Evolutionary conservation across 1,284 basidiomycete species (phyloP), one percentile per base, ranked within the genome.

Genomic region (Fistulinella cinereoalba): DNA sequence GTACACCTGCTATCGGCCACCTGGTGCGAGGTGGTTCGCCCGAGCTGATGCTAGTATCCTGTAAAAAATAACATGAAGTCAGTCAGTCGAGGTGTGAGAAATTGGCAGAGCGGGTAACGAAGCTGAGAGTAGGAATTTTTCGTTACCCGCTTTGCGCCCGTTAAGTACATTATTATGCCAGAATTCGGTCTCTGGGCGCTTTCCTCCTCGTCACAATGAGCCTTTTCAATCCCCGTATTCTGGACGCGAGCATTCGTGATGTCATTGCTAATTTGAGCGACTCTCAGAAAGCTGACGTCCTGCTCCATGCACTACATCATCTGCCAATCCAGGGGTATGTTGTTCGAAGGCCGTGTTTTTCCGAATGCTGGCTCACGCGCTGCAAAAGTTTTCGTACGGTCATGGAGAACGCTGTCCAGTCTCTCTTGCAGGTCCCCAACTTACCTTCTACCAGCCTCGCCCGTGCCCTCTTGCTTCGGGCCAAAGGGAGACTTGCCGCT

Each of bases 151-250:
- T 44, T n/a, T 46, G 38, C 12, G 37, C 32, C 43, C 55, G 37
- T 43, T 40, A 33, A 43, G 43, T 42, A 34, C 37, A 41, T 37
- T 23, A 37, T 41, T 29, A 23, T 15, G 28, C 27, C 36, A 9
- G 13, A 31, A 27, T 10, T 6, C 21, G 18, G 37, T 28, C 23
- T n/a, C 23, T 41, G n/a, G n/a, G n/a, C n/a, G n/a, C 27, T 13
- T 28, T 13, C 27, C 9, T 28, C 13, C 12, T 28, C 33, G 24
- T 19, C 6, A 4, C 28, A 6, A 77, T 77, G 76, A 75, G 74
- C 58, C 70, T 83, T 50, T 85, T 86, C 71, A 87, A 86, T 60
- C 81, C 82, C 6, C 81, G 79, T 57, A 85, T 85, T 52, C 71
- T 86, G 39, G 83, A 86, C 56, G 83, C 83, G 19, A 79, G 80